These are phyloP conservation scores for Helicostylum pulchrum DNA, from an alignment of 192 early-diverging fungal genomes.

Conservation along the genomic window DNA sequence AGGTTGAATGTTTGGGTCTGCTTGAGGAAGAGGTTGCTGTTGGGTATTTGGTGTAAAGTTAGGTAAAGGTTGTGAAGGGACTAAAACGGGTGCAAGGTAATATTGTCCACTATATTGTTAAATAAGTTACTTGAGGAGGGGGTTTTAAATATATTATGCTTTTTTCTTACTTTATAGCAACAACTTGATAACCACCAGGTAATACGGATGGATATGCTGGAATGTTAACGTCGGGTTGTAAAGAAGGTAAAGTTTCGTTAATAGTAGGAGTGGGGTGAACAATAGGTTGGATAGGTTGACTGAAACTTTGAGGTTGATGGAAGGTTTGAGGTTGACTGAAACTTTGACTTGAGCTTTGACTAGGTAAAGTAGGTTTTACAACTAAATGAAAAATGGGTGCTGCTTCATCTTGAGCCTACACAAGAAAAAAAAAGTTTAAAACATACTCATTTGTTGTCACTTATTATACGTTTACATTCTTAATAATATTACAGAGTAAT, in stretches of 20 bases:
- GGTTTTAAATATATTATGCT: no score
- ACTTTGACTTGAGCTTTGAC: neutral
- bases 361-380: constrained; percentile 28
- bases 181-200: constrained; percentile 32
- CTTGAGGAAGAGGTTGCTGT: neutral
- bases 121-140: no score
- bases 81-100: constrained; percentile 31
- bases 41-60: constrained; percentile 2
- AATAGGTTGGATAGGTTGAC: neutral
- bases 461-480: constrained; percentile 18
- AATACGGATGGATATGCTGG: constrained; percentile 2
- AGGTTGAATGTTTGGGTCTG: no score
- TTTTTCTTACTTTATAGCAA: constrained; percentile 23
- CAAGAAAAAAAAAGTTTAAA: constrained; percentile 2
- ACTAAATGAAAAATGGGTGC: constrained; percentile 37
- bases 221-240: neutral
- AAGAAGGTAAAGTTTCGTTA: neutral
- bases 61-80: constrained; percentile 15
- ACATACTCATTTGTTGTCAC: neutral
- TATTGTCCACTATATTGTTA: constrained; percentile 23
- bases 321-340: neutral
- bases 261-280: neutral
- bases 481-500: constrained; percentile 15
- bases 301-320: neutral
- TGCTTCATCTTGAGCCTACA: constrained; percentile 15